Percentiles rank a stretch among this genome's conserved stretches.
Evolutionary conservation across 164 flowering plant species (phyloP).

Genomic region (Vitis vinifera): DNA sequence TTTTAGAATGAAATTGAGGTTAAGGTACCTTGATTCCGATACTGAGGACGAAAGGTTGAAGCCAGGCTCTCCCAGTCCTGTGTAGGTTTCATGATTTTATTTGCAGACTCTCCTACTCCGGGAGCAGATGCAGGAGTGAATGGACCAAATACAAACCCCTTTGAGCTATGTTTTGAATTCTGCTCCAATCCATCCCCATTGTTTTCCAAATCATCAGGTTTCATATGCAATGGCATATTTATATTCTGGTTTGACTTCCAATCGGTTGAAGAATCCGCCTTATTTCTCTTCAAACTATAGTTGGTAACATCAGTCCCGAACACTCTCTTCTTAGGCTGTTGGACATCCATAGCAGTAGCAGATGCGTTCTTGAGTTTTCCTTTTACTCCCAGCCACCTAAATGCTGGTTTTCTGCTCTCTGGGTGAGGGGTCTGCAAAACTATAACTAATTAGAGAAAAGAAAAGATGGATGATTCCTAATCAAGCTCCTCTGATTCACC

Average conservation of each 20-base stretch:
- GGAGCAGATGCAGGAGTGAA: conserved; percentile 21
- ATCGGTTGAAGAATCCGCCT: conserved; percentile 5
- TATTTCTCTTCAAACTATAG: conserved; percentile 14
- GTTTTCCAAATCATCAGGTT: conserved; percentile 2
- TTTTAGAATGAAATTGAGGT: neutral
- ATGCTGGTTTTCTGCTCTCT: conserved; percentile 30
- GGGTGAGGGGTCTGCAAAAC: conserved; percentile 21
- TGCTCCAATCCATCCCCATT: conserved; percentile 6
- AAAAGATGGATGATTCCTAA: no score
- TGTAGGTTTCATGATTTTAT: neutral
- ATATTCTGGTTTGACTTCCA: neutral
- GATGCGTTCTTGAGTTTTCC: neutral
- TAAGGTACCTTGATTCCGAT: conserved; percentile 30
- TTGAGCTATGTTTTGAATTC: conserved; percentile 5
- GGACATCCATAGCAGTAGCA: conserved; percentile 7
- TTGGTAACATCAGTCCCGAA: conserved; percentile 31
- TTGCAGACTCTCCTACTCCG: conserved; percentile 1
- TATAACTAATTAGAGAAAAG: neutral
- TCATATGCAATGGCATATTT: neutral
- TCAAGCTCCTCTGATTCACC: no score
- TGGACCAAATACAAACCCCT: conserved; percentile 25
- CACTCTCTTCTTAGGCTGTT: conserved; percentile 17
- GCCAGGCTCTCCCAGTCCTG: conserved; percentile 24
- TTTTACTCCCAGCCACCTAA: conserved; percentile 32
- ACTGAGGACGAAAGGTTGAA: conserved; percentile 26